These are phyloP conservation scores for Heterobasidion irregulare DNA, from an alignment of 1,284 basidiomycete genomes.

Conservation along the genomic window DNA sequence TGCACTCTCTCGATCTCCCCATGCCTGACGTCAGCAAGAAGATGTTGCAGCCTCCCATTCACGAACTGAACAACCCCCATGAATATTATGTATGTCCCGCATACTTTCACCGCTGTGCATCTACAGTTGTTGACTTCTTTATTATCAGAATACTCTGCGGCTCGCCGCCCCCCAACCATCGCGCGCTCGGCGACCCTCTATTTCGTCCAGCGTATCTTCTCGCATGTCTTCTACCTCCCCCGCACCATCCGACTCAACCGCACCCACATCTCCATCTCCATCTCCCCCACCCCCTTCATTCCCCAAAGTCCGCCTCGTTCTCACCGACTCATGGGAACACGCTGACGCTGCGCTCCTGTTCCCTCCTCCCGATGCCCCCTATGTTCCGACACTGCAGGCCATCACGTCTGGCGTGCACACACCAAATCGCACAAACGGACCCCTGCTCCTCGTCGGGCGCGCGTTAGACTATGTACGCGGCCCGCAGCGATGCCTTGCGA, in stretches of 20 bases:
- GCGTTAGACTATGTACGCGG: conserved; percentile 27
- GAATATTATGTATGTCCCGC: conserved; percentile 7
- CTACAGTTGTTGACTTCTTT: neutral
- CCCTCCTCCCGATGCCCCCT: conserved; percentile 15
- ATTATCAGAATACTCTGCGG: neutral
- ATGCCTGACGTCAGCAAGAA: conserved; percentile 10
- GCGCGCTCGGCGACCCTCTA: conserved; percentile 23
- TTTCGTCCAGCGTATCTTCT: conserved; percentile 19
- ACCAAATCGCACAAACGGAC: conserved; percentile 15
- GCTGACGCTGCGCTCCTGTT: conserved; percentile 49
- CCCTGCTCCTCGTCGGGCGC: conserved; percentile 37
- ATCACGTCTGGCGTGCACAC: conserved; percentile 15
- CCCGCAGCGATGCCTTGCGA: conserved; percentile 29
- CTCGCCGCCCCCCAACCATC: conserved; percentile 6
- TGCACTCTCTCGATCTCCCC: conserved; percentile 43
- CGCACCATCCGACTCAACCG: conserved; percentile 13
- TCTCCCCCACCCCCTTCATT: conserved; percentile 11
- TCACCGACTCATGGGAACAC: conserved; percentile 33
- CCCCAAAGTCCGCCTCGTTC: conserved; percentile 30
- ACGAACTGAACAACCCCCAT: conserved; percentile 17
- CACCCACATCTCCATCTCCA: conserved; percentile 14
- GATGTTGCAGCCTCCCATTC: conserved; percentile 12
- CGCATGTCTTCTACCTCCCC: conserved; percentile 15
- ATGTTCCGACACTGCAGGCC: conserved; percentile 6
- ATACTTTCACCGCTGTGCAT: neutral